Evolutionary conservation across 164 flowering plant genomes (phyloP).

Genomic region (Stephania cephalantha): DNA sequence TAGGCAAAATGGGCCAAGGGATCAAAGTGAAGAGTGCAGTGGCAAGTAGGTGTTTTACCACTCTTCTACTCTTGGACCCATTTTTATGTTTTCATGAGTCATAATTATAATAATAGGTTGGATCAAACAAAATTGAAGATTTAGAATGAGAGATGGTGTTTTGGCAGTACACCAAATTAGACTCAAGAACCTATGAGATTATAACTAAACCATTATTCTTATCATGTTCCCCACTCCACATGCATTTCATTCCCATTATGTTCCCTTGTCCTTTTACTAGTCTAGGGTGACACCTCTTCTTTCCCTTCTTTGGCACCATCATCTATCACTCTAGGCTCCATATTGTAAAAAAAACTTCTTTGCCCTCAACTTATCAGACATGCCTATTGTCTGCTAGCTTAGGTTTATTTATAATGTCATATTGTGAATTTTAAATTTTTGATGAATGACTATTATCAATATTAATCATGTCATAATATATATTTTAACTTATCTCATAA

Average conservation of each 20-base stretch:
- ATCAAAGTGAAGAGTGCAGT: background rate
- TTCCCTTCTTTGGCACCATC: background rate
- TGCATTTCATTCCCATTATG: constrained; percentile 35
- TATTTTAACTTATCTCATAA: background rate
- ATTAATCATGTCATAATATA: background rate
- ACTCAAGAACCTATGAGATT: constrained; percentile 17
- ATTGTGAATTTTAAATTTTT: background rate
- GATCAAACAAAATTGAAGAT: background rate
- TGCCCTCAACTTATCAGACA: background rate
- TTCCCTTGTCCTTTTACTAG: constrained; percentile 23
- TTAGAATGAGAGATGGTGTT: constrained; percentile 13
- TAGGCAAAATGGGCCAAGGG: background rate
- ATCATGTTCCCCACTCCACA: constrained; percentile 33
- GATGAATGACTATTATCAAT: background rate
- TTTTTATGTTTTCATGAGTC: constrained; percentile 3
- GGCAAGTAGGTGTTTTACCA: background rate
- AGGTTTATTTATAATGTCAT: background rate
- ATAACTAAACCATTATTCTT: constrained; percentile 19
- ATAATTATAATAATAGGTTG: background rate
- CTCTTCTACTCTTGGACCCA: background rate
- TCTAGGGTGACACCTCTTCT: background rate
- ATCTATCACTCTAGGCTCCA: background rate
- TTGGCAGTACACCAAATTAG: constrained; percentile 19
- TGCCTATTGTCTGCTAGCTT: background rate
- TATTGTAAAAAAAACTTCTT: background rate